Evolutionary conservation across 768 basidiomycete genomes (phyloP), one percentile per base, ranked within the genome.

Genomic region (Postia placenta): DNA sequence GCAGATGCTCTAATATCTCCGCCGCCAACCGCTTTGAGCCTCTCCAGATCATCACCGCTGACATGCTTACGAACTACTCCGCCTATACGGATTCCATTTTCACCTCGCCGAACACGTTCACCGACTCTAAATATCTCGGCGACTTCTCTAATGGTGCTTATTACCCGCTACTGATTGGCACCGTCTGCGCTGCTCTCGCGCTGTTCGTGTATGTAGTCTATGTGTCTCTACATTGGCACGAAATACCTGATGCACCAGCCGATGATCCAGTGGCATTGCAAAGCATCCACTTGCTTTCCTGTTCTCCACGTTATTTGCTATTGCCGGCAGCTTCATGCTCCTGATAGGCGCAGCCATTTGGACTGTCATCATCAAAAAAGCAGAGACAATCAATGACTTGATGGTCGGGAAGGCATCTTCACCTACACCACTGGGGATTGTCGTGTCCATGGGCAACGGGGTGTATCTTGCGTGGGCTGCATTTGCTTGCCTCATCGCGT

Each of bases 401-500:
- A 54, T 74, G 26, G 65, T 83, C 42, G 68, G 67, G 2, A 59
- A 61, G 36, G 59, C 67, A 23, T 54, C 58, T 28, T 57, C 61
- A 43, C 64, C 66, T 26, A 60, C 74, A 17, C 64, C 74, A 3
- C 62, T 88, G 27, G 88, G 86, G 33, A 85, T 92, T 37, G 62
- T 68, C 11, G 75, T 89, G 6, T 74, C 81, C 0, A 69, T 71
- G 11, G 88, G 86, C 12, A 67, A 71, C 44, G 88, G 76, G 19
- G 59, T 90, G 48, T 81, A 73, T 64, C 66, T 91, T 39, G 69
- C 79, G 7, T 92, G 89, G 89, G 83, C 83, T 1, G 77, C 86
- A 3, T 87, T 86, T 61, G 84, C 74, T 23, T 78, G 77, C 60
- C 70, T 90, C 30, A 64, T 79, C 30, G 70, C 74, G 17, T 87